phyloP scores from a whole-genome alignment of 768 basidiomycete genomes.

The Asterophora lycoperdoides region DNA sequence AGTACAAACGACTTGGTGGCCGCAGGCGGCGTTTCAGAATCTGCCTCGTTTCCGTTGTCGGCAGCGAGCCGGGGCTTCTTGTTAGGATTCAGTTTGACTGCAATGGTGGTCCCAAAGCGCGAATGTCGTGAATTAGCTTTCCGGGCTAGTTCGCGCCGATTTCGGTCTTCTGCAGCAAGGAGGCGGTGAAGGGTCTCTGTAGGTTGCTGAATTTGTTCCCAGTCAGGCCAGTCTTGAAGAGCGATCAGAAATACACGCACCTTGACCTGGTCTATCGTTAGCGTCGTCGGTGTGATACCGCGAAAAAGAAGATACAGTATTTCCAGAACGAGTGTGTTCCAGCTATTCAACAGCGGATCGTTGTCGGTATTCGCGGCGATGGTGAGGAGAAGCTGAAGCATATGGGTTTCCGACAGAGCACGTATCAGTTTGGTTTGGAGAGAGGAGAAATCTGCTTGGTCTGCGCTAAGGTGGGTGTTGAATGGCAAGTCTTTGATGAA shows the following conservation, averaged over 20 bases:
- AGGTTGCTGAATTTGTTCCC: conserved; percentile 48
- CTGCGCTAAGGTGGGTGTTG: conserved; percentile 66
- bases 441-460: conserved; percentile 73
- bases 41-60: conserved; percentile 19
- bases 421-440: conserved; percentile 77
- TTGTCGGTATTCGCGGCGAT: conserved; percentile 74
- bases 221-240: not conserved
- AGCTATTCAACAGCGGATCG: conserved; percentile 77
- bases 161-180: conserved; percentile 70
- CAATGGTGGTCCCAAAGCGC: conserved; percentile 93
- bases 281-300: conserved; percentile 59
- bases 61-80: conserved; percentile 30
- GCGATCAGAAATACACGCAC: conserved; percentile 32
- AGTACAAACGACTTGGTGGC: conserved; percentile 62
- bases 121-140: conserved; percentile 77
- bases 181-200: conserved; percentile 66
- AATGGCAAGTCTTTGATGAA: conserved; percentile 86
- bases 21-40: conserved; percentile 21
- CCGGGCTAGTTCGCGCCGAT: conserved; percentile 52
- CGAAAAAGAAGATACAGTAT: conserved; percentile 90
- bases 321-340: conserved; percentile 89
- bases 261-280: conserved; percentile 60
- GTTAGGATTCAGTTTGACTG: conserved; percentile 66
- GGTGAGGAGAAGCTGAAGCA: conserved; percentile 76
- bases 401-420: conserved; percentile 64